Percentiles rank a stretch among this genome's conserved stretches.
These are phyloP conservation scores for Hypomyces rosellus DNA, from an alignment of 2,329 filamentous ascomycete species.

Conservation along the genomic window DNA sequence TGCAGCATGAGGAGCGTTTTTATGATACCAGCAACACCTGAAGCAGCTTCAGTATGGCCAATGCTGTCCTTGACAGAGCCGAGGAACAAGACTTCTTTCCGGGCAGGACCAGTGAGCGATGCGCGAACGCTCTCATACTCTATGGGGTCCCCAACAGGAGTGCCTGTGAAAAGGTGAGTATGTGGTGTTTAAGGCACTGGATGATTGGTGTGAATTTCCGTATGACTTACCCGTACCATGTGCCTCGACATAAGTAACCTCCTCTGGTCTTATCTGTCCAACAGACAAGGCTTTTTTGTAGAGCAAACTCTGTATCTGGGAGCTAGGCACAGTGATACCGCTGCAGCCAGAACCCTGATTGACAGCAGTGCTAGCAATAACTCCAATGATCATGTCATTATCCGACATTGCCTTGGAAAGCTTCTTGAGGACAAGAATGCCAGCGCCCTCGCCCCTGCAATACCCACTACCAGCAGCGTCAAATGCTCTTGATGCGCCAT, in stretches of 20 bases:
- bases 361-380: conserved; percentile 31
- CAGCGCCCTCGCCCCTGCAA: conserved; percentile 44
- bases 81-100: conserved; percentile 10
- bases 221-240: conserved; percentile 36
- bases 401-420: conserved; percentile 40
- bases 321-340: conserved; percentile 36
- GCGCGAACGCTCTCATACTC: conserved; percentile 26
- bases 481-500: conserved; percentile 28
- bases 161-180: conserved; percentile 26
- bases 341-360: conserved; percentile 38
- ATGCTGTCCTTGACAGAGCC: conserved; percentile 22
- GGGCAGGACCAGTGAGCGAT: conserved; percentile 12
- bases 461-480: conserved; percentile 42
- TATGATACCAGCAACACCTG: conserved; percentile 40
- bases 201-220: too few species aligned
- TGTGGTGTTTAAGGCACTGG: too few species aligned
- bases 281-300: conserved; percentile 29
- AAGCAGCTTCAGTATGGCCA: conserved; percentile 23
- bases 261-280: conserved; percentile 12
- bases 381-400: conserved; percentile 37
- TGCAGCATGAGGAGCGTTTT: conserved; percentile 41
- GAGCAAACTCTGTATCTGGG: conserved; percentile 5
- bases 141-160: conserved; percentile 44
- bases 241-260: conserved; percentile 30
- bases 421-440: conserved; percentile 40